phyloP scores from a whole-genome alignment of 257 asterid genomes.

The Solanum sejunctum region DNA sequence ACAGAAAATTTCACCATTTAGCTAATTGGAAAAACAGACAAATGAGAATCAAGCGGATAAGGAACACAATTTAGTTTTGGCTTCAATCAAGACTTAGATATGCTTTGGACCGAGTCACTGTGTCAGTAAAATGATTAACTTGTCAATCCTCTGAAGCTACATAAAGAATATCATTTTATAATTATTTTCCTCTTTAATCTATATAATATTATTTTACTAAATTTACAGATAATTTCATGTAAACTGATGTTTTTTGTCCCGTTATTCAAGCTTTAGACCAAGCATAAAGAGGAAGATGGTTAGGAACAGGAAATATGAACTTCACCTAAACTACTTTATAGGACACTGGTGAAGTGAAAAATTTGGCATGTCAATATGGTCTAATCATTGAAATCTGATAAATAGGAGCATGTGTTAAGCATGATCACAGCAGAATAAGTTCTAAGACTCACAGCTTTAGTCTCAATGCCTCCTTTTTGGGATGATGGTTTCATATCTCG shows the following conservation, averaged over 20 bases:
- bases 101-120: neutral
- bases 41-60: neutral
- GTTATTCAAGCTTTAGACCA: neutral
- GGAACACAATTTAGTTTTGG: neutral
- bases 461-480: slow-evolving; percentile 46
- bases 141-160: neutral
- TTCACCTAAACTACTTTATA: neutral
- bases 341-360: neutral
- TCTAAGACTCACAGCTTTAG: slow-evolving; percentile 52
- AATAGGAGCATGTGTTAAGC: neutral
- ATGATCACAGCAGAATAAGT: neutral
- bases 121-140: neutral
- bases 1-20: neutral
- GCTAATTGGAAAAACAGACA: neutral
- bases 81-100: neutral
- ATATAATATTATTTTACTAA: neutral
- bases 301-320: neutral
- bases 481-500: slow-evolving; percentile 54
- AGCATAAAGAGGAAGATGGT: neutral
- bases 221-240: neutral
- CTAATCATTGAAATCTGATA: neutral
- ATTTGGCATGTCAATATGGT: neutral
- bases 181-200: neutral
- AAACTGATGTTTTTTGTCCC: neutral
- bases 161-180: neutral